Evolutionary conservation across 148 eudicot species (phyloP), one percentile per base, ranked within the genome.

Genomic region (Talinum fruticosum): DNA sequence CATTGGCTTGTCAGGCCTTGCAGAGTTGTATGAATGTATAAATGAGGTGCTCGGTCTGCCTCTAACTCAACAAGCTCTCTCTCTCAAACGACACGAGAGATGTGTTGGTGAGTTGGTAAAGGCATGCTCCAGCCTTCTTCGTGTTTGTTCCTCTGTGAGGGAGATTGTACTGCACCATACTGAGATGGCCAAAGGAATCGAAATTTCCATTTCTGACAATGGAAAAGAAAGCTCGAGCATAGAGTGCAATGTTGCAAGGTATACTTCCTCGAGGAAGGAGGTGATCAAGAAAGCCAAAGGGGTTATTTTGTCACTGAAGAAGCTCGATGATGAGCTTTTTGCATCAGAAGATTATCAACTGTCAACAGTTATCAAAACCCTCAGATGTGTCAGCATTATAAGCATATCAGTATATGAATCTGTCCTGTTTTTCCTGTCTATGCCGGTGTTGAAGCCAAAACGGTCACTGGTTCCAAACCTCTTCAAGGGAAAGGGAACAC

Each of bases 1-100:
- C 78, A 86, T 78, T 72, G 87, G 87, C 68, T 68, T 88, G 24
- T 75, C 67, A 3, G 84, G 81, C 16, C 51, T 86, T 4, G 79
- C 61, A 3, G 75, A 79, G 30, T 64, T 88, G 76, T 86, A 88
- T 71, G 70, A 76, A 6, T 84, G 84, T 33, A 47, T 82, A 35
- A 84, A 84, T 68, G 80, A 82, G 14, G 81, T 79, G 35, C 72
- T 84, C 36, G 75, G 67, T 75, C 85, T 86, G 69, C 86, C 90
- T 30, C 30, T 70, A 30, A 86, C 89, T 26, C 84, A 82, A 71
- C 86, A 84, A 82, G 73, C 83, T 51, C 78, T 84, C 33, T 84
- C 83, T 66, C 70, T 67, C 54, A 73, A 76, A 36, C 84, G 79
- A 24, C 64, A 78, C 2, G 77, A 78, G 49, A 73, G 74, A 53